Percentiles rank a stretch among this genome's conserved stretches.
phyloP scores from a whole-genome alignment of 805 yeast genomes.

The Ogataea nonfermentans region DNA sequence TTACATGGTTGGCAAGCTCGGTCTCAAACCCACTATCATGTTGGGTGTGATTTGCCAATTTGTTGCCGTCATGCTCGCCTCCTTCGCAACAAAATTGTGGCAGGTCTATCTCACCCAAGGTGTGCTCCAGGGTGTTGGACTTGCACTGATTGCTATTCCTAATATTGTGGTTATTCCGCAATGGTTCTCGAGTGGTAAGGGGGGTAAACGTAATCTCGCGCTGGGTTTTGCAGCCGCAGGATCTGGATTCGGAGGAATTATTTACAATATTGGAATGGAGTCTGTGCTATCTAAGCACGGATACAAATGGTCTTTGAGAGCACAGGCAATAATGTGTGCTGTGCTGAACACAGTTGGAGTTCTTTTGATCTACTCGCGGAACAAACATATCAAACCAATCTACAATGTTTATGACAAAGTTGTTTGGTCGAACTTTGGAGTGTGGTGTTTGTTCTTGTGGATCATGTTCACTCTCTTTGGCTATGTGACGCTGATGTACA shows the following conservation, averaged over 20 bases:
- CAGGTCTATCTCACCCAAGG: conserved; percentile 70
- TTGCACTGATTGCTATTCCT: conserved; percentile 58
- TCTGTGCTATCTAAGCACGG: conserved; percentile 37
- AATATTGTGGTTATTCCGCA: conserved; percentile 61
- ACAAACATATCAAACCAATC: conserved; percentile 35
- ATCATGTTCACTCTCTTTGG: conserved; percentile 54
- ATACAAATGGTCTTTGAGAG: conserved; percentile 50
- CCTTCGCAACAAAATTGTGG: conserved; percentile 59
- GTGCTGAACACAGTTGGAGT: conserved; percentile 36
- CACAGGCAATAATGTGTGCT: conserved; percentile 43
- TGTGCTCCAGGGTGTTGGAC: conserved; percentile 54
- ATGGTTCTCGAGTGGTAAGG: conserved; percentile 48
- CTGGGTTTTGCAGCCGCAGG: conserved; percentile 49
- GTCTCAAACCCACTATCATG: conserved; percentile 39
- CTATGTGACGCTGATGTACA: conserved; percentile 57
- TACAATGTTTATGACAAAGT: conserved; percentile 41
- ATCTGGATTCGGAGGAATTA: conserved; percentile 52
- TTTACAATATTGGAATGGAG: conserved; percentile 49
- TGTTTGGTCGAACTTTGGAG: conserved; percentile 39
- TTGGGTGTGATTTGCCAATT: conserved; percentile 53
- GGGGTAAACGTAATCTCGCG: conserved; percentile 57
- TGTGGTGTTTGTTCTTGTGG: conserved; percentile 35
- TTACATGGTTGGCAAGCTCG: conserved; percentile 42
- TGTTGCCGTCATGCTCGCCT: conserved; percentile 57
- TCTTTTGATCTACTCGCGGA: conserved; percentile 38